Evolutionary conservation across 352 stramenopile species (phyloP).

Genomic region (Phytophthora niederhauseri): DNA sequence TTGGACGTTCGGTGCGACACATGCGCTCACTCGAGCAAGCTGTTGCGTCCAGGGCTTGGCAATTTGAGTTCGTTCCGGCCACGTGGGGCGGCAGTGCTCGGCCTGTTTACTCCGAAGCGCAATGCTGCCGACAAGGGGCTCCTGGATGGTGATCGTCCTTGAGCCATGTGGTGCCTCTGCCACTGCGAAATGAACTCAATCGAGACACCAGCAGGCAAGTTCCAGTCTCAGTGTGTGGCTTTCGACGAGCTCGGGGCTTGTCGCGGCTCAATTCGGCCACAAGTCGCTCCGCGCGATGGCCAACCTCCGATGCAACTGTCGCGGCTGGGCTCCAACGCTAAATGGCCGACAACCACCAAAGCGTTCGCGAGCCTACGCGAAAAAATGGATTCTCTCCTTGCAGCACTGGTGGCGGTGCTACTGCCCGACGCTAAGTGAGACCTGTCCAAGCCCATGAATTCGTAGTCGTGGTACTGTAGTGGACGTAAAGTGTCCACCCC

Average conservation of each 20-base stretch:
- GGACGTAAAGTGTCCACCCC: conserved; percentile 18
- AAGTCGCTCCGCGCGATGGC: conserved; percentile 5
- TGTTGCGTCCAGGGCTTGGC: conserved; percentile 17
- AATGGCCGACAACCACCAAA: conserved; percentile 14
- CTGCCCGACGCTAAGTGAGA: conserved; percentile 27
- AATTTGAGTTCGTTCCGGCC: conserved; percentile 11
- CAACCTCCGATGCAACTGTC: conserved; percentile 21
- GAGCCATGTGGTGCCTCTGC: conserved; percentile 14
- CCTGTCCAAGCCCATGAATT: conserved; percentile 2
- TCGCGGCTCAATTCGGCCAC: conserved; percentile 13
- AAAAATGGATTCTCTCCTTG: conserved; percentile 24
- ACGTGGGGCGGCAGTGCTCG: conserved; percentile 3
- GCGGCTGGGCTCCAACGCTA: conserved; percentile 19
- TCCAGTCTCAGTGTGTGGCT: conserved; percentile 11
- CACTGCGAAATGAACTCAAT: conserved; percentile 22
- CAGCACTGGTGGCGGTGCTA: neutral
- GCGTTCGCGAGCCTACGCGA: neutral
- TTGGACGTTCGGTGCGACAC: conserved; percentile 27
- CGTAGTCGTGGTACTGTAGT: neutral
- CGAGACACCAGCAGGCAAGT: conserved; percentile 17
- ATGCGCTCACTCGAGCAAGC: conserved; percentile 17
- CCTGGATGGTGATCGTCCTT: neutral
- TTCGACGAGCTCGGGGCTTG: neutral
- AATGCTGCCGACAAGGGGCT: neutral
- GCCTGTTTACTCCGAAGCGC: conserved; percentile 1